Conservation (phyloP, 2,329 filamentous ascomycete species). For the Aspergillus quadricinctus region DNA sequence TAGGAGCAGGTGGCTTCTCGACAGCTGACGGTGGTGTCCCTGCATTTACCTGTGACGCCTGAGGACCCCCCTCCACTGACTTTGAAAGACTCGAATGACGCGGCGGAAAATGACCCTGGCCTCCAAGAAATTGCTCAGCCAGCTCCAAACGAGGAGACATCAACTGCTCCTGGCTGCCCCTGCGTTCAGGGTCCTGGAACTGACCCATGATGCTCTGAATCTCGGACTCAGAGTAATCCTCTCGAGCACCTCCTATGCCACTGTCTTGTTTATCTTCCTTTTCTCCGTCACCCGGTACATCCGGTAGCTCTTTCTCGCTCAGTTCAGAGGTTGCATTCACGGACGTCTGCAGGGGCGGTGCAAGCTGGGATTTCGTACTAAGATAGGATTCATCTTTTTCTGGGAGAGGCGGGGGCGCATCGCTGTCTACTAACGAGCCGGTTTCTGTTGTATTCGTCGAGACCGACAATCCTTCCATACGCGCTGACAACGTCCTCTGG, state of each 20-base stretch:
- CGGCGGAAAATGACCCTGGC: slow-evolving; percentile 66
- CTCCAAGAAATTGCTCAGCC: slow-evolving; percentile 70
- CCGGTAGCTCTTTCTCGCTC: slow-evolving; percentile 38
- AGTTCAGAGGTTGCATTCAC: slow-evolving; percentile 33
- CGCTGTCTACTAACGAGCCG: slow-evolving; percentile 10
- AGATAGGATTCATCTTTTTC: slow-evolving; percentile 51
- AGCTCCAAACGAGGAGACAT: slow-evolving; percentile 87
- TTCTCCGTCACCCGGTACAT: slow-evolving; percentile 26
- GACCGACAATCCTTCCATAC: slow-evolving; percentile 30
- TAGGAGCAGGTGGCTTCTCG: slow-evolving; percentile 21
- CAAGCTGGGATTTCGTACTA: slow-evolving; percentile 35
- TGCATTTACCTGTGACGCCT: slow-evolving; percentile 16
- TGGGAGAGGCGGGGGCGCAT: slow-evolving; percentile 44
- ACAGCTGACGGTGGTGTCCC: slow-evolving; percentile 10
- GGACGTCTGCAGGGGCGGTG: slow-evolving; percentile 36
- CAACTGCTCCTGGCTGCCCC: slow-evolving; percentile 72
- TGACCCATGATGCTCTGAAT: slow-evolving; percentile 98
- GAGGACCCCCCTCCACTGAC: slow-evolving; percentile 27
- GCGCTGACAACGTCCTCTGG: slow-evolving; percentile 22
- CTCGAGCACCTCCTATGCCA: slow-evolving; percentile 58
- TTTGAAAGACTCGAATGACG: slow-evolving; percentile 75
- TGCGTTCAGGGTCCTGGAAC: slow-evolving; percentile 71
- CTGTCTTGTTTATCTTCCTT: slow-evolving; percentile 44
- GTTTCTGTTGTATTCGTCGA: slow-evolving; percentile 19
- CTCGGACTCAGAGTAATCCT: slow-evolving; percentile 71